Base-by-base conservation (phyloP, 2,329 filamentous ascomycete species). In the Phaeosphaeria sp. region DNA sequence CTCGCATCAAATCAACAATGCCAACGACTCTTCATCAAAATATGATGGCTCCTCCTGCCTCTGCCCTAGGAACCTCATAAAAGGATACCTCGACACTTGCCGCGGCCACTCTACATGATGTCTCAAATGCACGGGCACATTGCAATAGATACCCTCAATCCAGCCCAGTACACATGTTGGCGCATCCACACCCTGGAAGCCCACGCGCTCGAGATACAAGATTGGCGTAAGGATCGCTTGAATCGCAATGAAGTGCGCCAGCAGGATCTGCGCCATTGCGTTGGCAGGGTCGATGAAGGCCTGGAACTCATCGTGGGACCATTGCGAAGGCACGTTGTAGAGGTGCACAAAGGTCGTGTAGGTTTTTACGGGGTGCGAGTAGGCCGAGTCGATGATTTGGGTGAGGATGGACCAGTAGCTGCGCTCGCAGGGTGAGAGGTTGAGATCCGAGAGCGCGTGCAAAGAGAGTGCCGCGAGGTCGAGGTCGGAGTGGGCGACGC, bases 191-290 rank as follows among this genome's bases (percentile, higher is more conserved):
- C 74, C 74, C 48, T 72, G 63, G 33, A 76, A 75, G 2, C 72
- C 73, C 0, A 73, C 67, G 41, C 73, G 60, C 46, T 75, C 73
- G 1, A 74, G 65, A 6, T 71, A 69, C 33, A 77, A 51, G 6
- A 82, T 77, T 0, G 80, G 80, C 5, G 74, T 73, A 55, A 84
- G 73, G 6, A 83, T 68, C 0, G 80, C 71, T 51, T 83, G 79
- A 0, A 82, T 63, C 1, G 79, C 76, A n/a, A 83, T 75, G 62
- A 82, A 83, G 62, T 83, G 80, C 6, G 78, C 73, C 5, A 83
- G 73, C 5, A 84, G 66, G 3, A 83, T 76, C 25, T 79, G 79
- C 0, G 79, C 74, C 3, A 79, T 60, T 46, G 66, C 66, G 52
- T 84, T 83, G 41, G 68, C 65, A 0, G 78, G 72, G 43, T 79